A percentile compares a stretch with the other conserved stretches of the same genome.
These are phyloP conservation scores for Suillus sp. DNA, from an alignment of 768 basidiomycete species.

Conservation along the genomic window DNA sequence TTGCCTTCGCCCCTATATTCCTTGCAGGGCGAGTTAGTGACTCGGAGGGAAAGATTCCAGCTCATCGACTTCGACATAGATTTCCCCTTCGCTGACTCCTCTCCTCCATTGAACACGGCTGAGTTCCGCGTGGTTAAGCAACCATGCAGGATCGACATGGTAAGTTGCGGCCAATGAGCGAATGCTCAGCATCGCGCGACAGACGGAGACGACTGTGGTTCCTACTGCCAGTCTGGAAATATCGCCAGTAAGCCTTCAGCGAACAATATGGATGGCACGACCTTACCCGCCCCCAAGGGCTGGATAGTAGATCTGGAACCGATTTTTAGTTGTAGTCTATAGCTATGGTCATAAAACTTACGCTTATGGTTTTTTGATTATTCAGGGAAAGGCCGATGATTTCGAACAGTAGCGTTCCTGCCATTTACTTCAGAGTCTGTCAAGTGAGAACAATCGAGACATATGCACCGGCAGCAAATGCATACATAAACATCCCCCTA, in stretches of 20 bases:
- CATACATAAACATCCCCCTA: conserved; percentile 29
- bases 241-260: background rate
- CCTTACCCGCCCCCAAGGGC: conserved; percentile 18
- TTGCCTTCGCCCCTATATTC: background rate
- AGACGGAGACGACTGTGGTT: conserved; percentile 32
- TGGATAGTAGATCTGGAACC: conserved; percentile 15
- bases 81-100: conserved; percentile 40
- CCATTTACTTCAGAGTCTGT: background rate
- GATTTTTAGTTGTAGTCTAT: background rate
- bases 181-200: conserved; percentile 42
- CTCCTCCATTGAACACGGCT: conserved; percentile 43
- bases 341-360: conserved; percentile 4
- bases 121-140: conserved; percentile 48
- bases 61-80: conserved; percentile 24
- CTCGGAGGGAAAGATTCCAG: background rate
- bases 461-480: conserved; percentile 20
- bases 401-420: conserved; percentile 22
- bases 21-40: background rate
- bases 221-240: conserved; percentile 15
- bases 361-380: conserved; percentile 10
- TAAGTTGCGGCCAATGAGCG: conserved; percentile 43
- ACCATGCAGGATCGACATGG: conserved; percentile 44
- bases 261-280: background rate
- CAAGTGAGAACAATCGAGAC: background rate
- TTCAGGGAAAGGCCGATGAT: conserved; percentile 18